phyloP scores from a whole-genome alignment of 1,284 basidiomycete species.

The Austroboletus novae-zelandiae region DNA sequence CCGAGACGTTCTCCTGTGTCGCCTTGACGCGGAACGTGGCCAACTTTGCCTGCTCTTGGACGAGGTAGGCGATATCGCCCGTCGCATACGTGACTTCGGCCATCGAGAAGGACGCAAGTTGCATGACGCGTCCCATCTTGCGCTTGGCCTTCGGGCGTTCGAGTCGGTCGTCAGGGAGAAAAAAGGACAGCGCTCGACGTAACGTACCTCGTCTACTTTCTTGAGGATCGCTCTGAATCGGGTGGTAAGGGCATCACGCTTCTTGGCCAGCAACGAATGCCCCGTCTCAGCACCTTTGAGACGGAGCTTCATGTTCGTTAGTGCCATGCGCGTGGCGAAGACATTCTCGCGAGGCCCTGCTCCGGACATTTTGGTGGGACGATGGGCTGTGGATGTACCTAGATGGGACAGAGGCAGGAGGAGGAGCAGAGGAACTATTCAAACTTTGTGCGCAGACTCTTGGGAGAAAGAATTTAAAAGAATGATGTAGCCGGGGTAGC shows the following conservation, averaged over 20 bases:
- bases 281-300: constrained; percentile 98
- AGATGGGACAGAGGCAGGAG: neutral
- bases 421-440: too few species aligned
- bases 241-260: constrained; percentile 93
- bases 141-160: constrained; percentile 76
- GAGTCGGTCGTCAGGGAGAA: neutral
- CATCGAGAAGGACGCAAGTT: constrained; percentile 96
- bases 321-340: constrained; percentile 92
- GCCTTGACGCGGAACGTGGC: constrained; percentile 93
- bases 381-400: neutral
- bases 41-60: constrained; percentile 88
- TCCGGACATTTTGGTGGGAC: constrained; percentile 68
- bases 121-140: constrained; percentile 99
- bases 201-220: constrained; percentile 90
- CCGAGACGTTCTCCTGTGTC: constrained; percentile 98
- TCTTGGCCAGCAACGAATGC: constrained; percentile 95
- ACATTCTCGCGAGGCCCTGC: constrained; percentile 86
- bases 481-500: constrained; percentile 47
- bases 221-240: constrained; percentile 87
- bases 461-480: neutral
- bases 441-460: too few species aligned
- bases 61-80: constrained; percentile 95
- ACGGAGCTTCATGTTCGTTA: constrained; percentile 91
- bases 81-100: constrained; percentile 98
- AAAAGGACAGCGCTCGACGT: constrained; percentile 4